These are phyloP conservation scores for Saccharomycopsis schoenii DNA, from an alignment of 805 yeast species.

Conservation along the genomic window DNA sequence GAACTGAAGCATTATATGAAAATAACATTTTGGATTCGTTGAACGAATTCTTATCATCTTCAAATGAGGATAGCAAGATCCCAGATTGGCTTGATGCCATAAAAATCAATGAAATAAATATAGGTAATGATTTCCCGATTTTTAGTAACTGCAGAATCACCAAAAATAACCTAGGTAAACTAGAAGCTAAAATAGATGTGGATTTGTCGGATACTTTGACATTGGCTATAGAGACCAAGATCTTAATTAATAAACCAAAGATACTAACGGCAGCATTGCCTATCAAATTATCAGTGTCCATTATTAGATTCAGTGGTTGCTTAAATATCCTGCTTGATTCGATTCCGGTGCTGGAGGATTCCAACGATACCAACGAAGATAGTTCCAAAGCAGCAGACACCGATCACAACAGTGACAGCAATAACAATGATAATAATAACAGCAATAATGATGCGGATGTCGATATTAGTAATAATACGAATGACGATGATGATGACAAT, in stretches of 20 bases:
- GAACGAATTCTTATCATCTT: constrained; percentile 46
- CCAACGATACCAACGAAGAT: constrained; percentile 16
- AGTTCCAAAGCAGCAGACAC: neutral
- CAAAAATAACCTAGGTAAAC: constrained; percentile 36
- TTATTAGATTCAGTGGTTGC: constrained; percentile 86
- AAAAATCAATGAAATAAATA: constrained; percentile 74
- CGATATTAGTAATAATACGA: constrained; percentile 12
- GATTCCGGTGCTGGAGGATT: constrained; percentile 18
- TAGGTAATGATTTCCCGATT: constrained; percentile 93
- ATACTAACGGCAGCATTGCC: constrained; percentile 84
- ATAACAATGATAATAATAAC: constrained; percentile 22
- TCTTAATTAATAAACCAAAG: constrained; percentile 72
- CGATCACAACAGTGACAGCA: constrained; percentile 17
- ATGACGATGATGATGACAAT: constrained; percentile 17
- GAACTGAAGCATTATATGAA: constrained; percentile 79
- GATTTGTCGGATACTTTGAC: constrained; percentile 82
- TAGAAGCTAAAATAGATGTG: constrained; percentile 85
- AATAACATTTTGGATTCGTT: constrained; percentile 79
- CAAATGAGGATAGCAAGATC: constrained; percentile 40
- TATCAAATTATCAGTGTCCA: constrained; percentile 71
- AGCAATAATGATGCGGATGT: neutral
- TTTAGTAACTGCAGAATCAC: constrained; percentile 85
- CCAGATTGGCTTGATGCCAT: constrained; percentile 79
- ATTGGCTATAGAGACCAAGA: constrained; percentile 71
- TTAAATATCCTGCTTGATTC: constrained; percentile 61